phyloP scores from a whole-genome alignment of 2,329 filamentous ascomycete species.

The Meredithiella fracta region DNA sequence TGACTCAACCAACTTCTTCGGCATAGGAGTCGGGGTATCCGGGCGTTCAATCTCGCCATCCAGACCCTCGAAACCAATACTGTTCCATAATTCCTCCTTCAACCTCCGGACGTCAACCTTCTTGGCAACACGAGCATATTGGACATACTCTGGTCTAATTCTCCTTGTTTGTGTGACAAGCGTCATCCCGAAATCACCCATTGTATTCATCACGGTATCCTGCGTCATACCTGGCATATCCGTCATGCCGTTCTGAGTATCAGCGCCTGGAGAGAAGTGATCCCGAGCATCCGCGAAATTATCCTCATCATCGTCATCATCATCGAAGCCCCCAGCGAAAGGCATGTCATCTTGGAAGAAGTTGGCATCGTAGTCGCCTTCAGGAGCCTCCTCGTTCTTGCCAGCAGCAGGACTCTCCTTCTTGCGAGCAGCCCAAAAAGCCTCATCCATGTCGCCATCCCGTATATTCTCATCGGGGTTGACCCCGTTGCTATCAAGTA shows the following conservation, averaged over 20 bases:
- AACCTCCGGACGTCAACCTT: constrained; percentile 53
- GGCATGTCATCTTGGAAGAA: constrained; percentile 89
- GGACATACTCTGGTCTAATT: constrained; percentile 50
- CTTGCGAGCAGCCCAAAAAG: constrained; percentile 75
- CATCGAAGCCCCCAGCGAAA: constrained; percentile 43
- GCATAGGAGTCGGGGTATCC: constrained; percentile 20
- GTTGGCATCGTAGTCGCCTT: constrained; percentile 85
- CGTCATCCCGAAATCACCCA: constrained; percentile 45
- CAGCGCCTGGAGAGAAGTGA: constrained; percentile 53
- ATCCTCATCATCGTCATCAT: constrained; percentile 48
- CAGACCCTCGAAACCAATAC: constrained; percentile 40
- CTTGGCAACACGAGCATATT: constrained; percentile 54
- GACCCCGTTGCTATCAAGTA: constrained; percentile 24
- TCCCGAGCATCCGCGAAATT: constrained; percentile 71
- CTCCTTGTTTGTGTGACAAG: constrained; percentile 49
- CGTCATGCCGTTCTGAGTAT: constrained; percentile 31
- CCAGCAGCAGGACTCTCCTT: constrained; percentile 28
- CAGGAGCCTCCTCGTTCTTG: constrained; percentile 40
- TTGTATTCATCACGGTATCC: constrained; percentile 30
- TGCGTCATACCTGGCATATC: constrained; percentile 33
- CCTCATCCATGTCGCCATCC: constrained; percentile 77
- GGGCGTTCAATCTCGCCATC: constrained; percentile 21
- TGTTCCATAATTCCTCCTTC: constrained; percentile 56
- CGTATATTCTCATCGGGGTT: constrained; percentile 33
- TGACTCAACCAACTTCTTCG: constrained; percentile 3